Percentiles rank a stretch among this genome's conserved stretches.
Conservation (phyloP, 169 alveolate genomes). For the Plasmodium inui region DNA sequence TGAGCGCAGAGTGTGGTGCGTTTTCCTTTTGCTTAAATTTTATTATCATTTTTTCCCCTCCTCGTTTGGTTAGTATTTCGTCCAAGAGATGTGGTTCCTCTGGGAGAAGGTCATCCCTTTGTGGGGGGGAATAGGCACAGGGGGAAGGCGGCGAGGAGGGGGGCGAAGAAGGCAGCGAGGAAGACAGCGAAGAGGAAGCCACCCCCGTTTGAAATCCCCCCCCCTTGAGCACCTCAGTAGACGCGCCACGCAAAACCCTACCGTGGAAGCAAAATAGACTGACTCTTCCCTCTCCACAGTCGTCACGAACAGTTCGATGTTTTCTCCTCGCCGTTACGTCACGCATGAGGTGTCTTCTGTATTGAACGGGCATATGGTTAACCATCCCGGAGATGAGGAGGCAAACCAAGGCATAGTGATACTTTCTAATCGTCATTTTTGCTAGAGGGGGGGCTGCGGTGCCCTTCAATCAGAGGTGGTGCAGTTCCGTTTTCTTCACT, state of each 20-base stretch:
- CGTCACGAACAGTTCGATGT: background rate
- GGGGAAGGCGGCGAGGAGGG: too few species aligned
- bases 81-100: background rate
- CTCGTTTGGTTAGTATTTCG: background rate
- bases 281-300: background rate
- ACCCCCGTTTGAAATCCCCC: background rate
- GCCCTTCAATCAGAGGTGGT: too few species aligned
- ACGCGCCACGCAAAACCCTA: background rate
- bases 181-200: background rate
- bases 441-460: background rate
- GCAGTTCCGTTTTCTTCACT: too few species aligned
- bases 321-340: background rate
- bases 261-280: background rate
- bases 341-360: background rate
- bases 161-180: background rate
- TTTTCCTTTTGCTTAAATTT: slow-evolving; percentile 19
- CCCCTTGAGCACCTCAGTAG: background rate
- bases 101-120: background rate
- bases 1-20: background rate
- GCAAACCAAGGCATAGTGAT: background rate
- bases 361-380: background rate
- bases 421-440: background rate
- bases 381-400: background rate
- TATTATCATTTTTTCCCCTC: background rate
- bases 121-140: too few species aligned